These are phyloP conservation scores for Ensete ventricosum DNA, from an alignment of 176 grass and related monocot species.

Conservation along the genomic window DNA sequence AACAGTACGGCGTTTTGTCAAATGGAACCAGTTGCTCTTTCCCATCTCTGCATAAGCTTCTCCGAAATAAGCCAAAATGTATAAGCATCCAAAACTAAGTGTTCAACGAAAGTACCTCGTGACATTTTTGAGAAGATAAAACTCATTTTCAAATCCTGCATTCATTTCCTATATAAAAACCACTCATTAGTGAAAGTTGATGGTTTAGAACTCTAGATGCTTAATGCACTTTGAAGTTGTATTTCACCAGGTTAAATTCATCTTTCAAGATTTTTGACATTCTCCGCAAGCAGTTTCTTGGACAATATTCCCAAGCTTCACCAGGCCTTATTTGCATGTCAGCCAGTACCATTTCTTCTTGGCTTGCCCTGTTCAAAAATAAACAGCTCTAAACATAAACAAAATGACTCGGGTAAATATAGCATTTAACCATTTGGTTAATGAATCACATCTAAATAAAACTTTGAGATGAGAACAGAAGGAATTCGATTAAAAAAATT, in stretches of 20 bases:
- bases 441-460: too few relatives aligned
- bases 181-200: constrained; percentile 18
- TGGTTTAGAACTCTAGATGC: neutral
- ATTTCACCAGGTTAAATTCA: constrained; percentile 73
- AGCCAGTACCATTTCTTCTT: constrained; percentile 89
- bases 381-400: neutral
- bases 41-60: constrained; percentile 44
- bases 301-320: constrained; percentile 88
- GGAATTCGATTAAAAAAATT: too few relatives aligned
- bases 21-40: constrained; percentile 64
- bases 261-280: constrained; percentile 59
- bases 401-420: too few relatives aligned
- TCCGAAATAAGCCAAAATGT: constrained; percentile 15
- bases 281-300: constrained; percentile 64
- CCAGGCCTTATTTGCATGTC: constrained; percentile 86
- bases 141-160: constrained; percentile 96
- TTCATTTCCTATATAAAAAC: constrained; percentile 52
- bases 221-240: neutral
- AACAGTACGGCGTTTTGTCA: constrained; percentile 74
- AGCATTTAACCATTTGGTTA: too few relatives aligned
- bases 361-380: constrained; percentile 39
- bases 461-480: too few relatives aligned
- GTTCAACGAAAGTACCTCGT: constrained; percentile 40
- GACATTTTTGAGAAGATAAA: constrained; percentile 76
- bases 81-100: constrained; percentile 7